Base-by-base conservation (phyloP, 2,329 filamentous ascomycete species). In the Colletotrichum sp. region DNA sequence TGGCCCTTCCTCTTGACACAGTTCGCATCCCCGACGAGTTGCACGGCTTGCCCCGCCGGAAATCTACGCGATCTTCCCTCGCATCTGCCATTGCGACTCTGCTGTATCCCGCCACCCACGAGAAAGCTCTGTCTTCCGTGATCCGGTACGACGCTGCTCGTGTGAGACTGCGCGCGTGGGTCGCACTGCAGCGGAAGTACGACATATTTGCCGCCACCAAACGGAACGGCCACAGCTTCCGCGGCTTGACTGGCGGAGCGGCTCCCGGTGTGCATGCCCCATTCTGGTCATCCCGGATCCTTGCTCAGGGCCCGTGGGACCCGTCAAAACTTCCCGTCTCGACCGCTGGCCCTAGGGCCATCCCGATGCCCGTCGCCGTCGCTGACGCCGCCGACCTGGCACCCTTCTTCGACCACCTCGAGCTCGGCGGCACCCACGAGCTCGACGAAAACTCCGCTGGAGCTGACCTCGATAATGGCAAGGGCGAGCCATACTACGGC, bases 71-170 rank as follows among this genome's bases (percentile, higher is more conserved):
- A 2, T 81, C 81, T 30, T 76, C 74, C 6, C 78, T 84, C 13
- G 84, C 84, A 9, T 76, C 77, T 6, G 80, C 80, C 55, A 78
- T 86, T 52, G 80, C 84, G 8, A 71, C 80, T 10, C 77, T 84
- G 24, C 71, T 86, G 67, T 83, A 85, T 75, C 84, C 84, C 5
- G 79, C 80, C 21, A 76, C 71, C 43, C 81, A 84, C 34, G 79
- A 82, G 12, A 80, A 81, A 36, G 84, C 84, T 6, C 72, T 85
- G 55, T 80, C 84, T n/a, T 78, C 83, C 63, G 80, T 85, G 21
- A 85, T 86, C 63, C 81, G 83, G 12, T 86, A 84, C 70, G 83
- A 85, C 38, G 80, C 79, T 16, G 83, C 85, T 36, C 82, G 84
- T 18, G 83, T 85, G 8, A 81, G 79, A 13, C 80, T 86, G 26